These are phyloP conservation scores for Maudiozyma humilis DNA, from an alignment of 1,139 yeast species.

Conservation along the genomic window DNA sequence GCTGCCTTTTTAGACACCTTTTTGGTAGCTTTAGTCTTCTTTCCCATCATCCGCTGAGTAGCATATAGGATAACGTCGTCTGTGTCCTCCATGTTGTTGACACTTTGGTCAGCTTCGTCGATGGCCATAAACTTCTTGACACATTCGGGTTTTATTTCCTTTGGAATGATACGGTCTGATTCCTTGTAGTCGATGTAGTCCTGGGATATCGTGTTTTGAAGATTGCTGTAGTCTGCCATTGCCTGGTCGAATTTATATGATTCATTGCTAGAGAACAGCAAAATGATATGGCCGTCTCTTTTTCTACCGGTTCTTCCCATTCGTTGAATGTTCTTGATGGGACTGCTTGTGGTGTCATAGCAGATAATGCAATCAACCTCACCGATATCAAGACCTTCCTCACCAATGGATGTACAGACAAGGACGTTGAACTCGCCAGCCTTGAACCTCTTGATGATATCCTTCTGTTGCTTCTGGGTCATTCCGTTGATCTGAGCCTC, in stretches of 20 bases:
- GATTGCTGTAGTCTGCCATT: slow-evolving; percentile 70
- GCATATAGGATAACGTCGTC: slow-evolving; percentile 67
- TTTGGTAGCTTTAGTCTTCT: slow-evolving; percentile 14
- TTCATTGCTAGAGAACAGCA: slow-evolving; percentile 73
- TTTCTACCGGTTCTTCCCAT: slow-evolving; percentile 99
- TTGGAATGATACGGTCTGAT: slow-evolving; percentile 63
- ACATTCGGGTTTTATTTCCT: slow-evolving; percentile 44
- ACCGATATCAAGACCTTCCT: slow-evolving; percentile 96
- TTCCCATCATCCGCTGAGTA: slow-evolving; percentile 36
- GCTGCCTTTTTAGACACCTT: slow-evolving; percentile 10
- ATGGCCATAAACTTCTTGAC: slow-evolving; percentile 51
- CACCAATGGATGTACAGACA: slow-evolving; percentile 96
- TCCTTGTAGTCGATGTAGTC: slow-evolving; percentile 37
- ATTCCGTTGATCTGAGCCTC: slow-evolving; percentile 42
- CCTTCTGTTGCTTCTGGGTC: slow-evolving; percentile 67
- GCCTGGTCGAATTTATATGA: slow-evolving; percentile 74
- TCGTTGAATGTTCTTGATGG: slow-evolving; percentile 86
- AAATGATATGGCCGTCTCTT: slow-evolving; percentile 75
- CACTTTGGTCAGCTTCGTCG: slow-evolving; percentile 59
- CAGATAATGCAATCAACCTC: slow-evolving; percentile 92
- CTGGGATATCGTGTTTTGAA: slow-evolving; percentile 48
- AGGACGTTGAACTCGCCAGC: slow-evolving; percentile 64
- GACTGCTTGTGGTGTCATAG: slow-evolving; percentile 87
- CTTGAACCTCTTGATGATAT: slow-evolving; percentile 65
- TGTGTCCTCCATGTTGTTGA: slow-evolving; percentile 49